Base-by-base conservation (phyloP, 1,284 basidiomycete genomes). In the Boletellus deceptivus region DNA sequence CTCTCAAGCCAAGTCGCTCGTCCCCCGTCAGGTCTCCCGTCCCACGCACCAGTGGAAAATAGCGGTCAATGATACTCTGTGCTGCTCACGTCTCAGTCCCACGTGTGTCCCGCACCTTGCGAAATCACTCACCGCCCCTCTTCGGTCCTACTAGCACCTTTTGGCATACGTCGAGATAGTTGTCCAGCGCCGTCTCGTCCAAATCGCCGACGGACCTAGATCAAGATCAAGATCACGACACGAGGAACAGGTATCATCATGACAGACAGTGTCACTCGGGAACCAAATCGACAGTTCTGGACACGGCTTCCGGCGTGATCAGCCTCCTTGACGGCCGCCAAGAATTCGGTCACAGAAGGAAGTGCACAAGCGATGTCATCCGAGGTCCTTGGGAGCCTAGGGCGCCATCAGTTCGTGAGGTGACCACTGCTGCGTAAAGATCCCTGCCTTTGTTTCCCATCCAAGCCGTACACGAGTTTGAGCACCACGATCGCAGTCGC, bases 391-490 rank as follows among this genome's bases (percentile, higher is more conserved):
- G 86, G 79, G 24, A 66, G 62, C 61, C 84, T 84, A 58, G 65
- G 61, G 44, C 33, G 38, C 13, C 45, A 43, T 64, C 48, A 58
- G 48, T 43, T 39, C 35, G 31, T 35, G 25, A 44, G 31, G 51
- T 42, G 22, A 41, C 34, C 33, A 18, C 40, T 36, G 51, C 39
- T 37, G 47, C 46, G 42, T 50, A 53, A 52, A 33, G 6, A 45
- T 35, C 36, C 48, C 49, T 50, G 83, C 88, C 88, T 79, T 43
- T 63, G 55, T 53, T 69, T 70, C n/a, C 83, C 89, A 66, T 93
- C 91, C 27, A 94, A 65, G 1, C 92, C 91, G 61, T 94, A 93
- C 10, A 85, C 78, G 72, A 94, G 74, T 70, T 93, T 94, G 64
- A 93, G 74, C 27, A 86, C 80, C 4, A 93, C 74, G 16, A 93